Evolutionary conservation across 495 filamentous ascomycete genomes (phyloP), one percentile per base, ranked within the genome.

Genomic region (Aeminium ludgeri): DNA sequence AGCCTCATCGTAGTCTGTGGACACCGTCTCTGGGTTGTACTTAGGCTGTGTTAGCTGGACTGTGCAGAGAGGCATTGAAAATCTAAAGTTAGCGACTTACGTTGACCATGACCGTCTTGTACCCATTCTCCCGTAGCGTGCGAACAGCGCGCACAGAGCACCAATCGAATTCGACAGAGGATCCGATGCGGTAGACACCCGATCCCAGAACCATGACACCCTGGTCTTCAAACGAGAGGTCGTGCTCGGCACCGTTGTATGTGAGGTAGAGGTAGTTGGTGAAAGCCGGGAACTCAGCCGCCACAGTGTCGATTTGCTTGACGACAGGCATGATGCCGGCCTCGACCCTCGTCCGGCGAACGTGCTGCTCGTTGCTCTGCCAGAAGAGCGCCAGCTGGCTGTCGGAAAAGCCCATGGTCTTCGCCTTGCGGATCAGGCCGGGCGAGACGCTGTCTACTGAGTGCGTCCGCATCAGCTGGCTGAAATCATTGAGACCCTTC

Each of bases 71-170:
- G n/a, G n/a, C n/a, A n/a, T n/a, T n/a, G n/a, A n/a, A n/a, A n/a
- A n/a, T n/a, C n/a, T n/a, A 29, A 15, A 6, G 20, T 15, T 10
- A 40, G 7, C 15, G 16, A 20, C 11, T 41, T 31, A 42, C 37
- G 55, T 96, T 97, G 23, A 96, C 82, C 89, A 97, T 97, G 57
- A 97, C 81, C 1, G 89, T 96, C 70, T 95, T 95, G 69, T 79
- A 72, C 23, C 82, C 81, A 51, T 78, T 70, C 46, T 86, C 78
- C 28, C 89, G 77, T 20, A 97, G 75, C 6, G 89, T 97, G 41
- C 89, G 79, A 43, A 97, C 87, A 4, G 87, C 84, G 38, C 87
- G 71, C 27, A 97, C 89, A n/a, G 89, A 92, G 58, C 89, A 97
- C 89, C 89, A 97, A 59, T 97, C 89, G 57, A 97, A 97, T 56